phyloP scores from a whole-genome alignment of 305 asterid species.

The Fraxinus sp. region DNA sequence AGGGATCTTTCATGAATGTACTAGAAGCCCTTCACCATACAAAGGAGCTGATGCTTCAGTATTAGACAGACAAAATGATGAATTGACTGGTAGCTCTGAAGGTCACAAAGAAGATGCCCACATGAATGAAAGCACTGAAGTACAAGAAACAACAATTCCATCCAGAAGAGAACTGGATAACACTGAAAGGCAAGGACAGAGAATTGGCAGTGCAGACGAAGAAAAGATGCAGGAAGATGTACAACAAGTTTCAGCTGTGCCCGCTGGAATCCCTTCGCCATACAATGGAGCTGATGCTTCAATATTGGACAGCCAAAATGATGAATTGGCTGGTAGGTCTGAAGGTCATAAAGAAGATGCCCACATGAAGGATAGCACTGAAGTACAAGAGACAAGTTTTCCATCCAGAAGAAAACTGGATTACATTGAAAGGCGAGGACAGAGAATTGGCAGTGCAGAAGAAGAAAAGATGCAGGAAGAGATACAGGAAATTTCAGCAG shows the following conservation, averaged over 20 bases:
- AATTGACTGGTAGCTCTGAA: slow-evolving; percentile 11
- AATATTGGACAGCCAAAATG: slow-evolving; percentile 4
- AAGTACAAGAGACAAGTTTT: slow-evolving; percentile 19
- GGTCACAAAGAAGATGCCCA: neutral
- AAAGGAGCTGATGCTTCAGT: slow-evolving; percentile 13
- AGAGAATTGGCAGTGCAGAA: slow-evolving; percentile 21
- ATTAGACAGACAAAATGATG: slow-evolving; percentile 2
- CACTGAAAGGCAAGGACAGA: slow-evolving; percentile 3
- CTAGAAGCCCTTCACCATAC: slow-evolving; percentile 6
- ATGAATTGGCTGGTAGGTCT: slow-evolving; percentile 3
- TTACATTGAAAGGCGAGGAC: slow-evolving; percentile 3
- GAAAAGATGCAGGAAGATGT: slow-evolving; percentile 29
- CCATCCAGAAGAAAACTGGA: slow-evolving; percentile 3
- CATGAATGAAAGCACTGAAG: slow-evolving; percentile 22
- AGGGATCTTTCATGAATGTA: slow-evolving; percentile 17
- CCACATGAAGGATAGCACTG: slow-evolving; percentile 20
- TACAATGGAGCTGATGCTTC: slow-evolving; percentile 15
- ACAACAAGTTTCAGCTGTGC: slow-evolving; percentile 28
- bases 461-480: slow-evolving; percentile 31
- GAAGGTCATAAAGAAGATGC: neutral
- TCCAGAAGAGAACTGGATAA: slow-evolving; percentile 7
- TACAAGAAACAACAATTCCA: slow-evolving; percentile 17
- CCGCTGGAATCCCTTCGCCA: slow-evolving; percentile 7
- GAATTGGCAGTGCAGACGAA: slow-evolving; percentile 26
- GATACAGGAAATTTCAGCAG: slow-evolving; percentile 30